Evolutionary conservation across 2,329 filamentous ascomycete species (phyloP).

Genomic region (Coniochaeta sp.): DNA sequence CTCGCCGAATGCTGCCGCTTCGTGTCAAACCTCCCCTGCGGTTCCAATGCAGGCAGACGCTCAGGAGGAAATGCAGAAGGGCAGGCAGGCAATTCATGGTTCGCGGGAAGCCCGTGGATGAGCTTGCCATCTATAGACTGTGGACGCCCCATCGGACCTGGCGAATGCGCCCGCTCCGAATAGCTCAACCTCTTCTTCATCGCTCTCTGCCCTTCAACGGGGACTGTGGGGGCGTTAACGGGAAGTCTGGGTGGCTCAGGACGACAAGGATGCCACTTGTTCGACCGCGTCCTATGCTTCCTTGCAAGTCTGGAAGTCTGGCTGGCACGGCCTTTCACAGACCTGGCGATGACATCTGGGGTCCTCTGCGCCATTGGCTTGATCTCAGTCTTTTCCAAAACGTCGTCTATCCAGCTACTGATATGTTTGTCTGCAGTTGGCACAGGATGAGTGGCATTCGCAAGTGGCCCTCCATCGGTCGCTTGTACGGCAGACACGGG

Average conservation of each 20-base stretch:
- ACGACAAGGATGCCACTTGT: no score
- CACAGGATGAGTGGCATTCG: neutral
- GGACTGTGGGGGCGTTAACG: no score
- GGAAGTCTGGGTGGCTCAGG: no score
- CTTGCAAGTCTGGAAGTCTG: neutral
- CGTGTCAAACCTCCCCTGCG: neutral
- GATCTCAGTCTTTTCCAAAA: neutral
- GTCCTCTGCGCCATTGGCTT: neutral
- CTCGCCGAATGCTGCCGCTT: neutral
- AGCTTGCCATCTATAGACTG: neutral
- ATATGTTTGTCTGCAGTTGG: neutral
- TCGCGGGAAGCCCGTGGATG: neutral
- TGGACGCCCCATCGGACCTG: neutral
- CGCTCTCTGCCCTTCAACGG: no score
- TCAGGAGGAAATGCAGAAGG: neutral
- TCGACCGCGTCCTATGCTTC: neutral
- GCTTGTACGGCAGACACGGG: neutral
- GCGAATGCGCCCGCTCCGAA: neutral
- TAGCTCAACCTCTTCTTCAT: no score
- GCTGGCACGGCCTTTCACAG: neutral
- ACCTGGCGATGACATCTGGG: neutral
- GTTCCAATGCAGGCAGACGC: neutral
- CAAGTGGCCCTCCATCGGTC: neutral
- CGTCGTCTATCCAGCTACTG: neutral
- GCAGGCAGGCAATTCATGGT: neutral